These are phyloP conservation scores for Dryas octopetala DNA, from an alignment of 306 rosid species.

Conservation along the genomic window DNA sequence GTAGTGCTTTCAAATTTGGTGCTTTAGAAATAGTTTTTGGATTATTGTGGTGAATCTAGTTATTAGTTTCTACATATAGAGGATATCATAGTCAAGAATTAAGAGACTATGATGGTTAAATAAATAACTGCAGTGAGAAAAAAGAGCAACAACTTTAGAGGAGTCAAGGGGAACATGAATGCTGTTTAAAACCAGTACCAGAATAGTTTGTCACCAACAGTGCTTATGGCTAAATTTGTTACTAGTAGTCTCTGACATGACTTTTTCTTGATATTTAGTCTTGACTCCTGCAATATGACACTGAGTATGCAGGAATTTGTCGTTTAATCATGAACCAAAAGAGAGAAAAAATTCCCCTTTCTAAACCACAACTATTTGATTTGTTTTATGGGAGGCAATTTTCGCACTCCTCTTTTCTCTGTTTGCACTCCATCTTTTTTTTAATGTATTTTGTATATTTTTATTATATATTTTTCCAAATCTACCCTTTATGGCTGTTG, in stretches of 20 bases:
- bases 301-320: not conserved
- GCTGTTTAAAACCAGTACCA: not conserved
- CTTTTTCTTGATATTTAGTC: not conserved
- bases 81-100: constrained; percentile 8
- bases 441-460: too few species aligned
- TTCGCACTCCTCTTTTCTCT: too few species aligned
- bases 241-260: not conserved
- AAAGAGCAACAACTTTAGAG: not conserved
- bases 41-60: not conserved
- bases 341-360: not conserved
- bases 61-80: not conserved
- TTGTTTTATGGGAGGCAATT: not conserved
- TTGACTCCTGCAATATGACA: not conserved
- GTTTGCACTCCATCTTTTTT: too few species aligned
- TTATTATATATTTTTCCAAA: too few species aligned
- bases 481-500: too few species aligned
- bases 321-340: not conserved
- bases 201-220: not conserved
- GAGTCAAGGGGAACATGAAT: not conserved
- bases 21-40: not conserved
- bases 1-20: not conserved
- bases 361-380: not conserved
- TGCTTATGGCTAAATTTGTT: not conserved
- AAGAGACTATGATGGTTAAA: not conserved
- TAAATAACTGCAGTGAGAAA: not conserved